Base-by-base conservation (phyloP, 768 basidiomycete genomes). In the Lactifluus hygrophoroides region DNA sequence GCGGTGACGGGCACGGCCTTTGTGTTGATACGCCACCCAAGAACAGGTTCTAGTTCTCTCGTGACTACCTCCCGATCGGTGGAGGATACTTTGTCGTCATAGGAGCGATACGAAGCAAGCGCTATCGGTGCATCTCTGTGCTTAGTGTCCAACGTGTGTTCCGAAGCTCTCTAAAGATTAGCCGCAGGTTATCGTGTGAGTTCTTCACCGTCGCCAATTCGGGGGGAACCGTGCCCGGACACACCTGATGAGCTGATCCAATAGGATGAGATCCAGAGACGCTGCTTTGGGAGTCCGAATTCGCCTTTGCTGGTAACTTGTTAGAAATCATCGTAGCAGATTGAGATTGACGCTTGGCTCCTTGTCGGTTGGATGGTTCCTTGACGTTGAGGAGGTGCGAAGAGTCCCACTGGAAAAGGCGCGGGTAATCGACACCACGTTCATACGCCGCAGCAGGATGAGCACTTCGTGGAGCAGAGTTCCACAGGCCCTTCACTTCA, bases 391-490 rank as follows among this genome's bases (percentile, higher is more conserved):
- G 19, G 28, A 42, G n/a, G 32, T 30, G 40, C 13, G 59, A 51
- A 27, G 54, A 25, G 35, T 56, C 59, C 46, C 56, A 42, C 21
- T 56, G 59, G 19, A 60, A 56, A 11, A 60, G 54, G 49, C 59
- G 59, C 1, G 59, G 59, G 25, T 51, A 60, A 19, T 51, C 50
- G 49, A 51, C 35, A 25, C 59, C 23, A 23, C 59, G 59, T 21
- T 56, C 59, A 42, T 60, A 60, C 17, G 49, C 19, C 30, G 43
- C 59, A 30, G 30, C 21, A 19, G 59, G 59, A 47, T 60, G 59
- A n/a, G 59, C 59, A 56, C 59, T 60, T 46, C 59, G 59, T 17
- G 59, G 59, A 11, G 59, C 59, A n/a, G 59, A 50, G 37, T 43
- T 45, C 59, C 59, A 60, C n/a, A 60, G 21, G 23, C 59, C 59